A percentile compares a stretch with the other conserved stretches of the same genome.
Evolutionary conservation across 352 stramenopile species (phyloP).

Genomic region (Globisporangium cylindrosporum): DNA sequence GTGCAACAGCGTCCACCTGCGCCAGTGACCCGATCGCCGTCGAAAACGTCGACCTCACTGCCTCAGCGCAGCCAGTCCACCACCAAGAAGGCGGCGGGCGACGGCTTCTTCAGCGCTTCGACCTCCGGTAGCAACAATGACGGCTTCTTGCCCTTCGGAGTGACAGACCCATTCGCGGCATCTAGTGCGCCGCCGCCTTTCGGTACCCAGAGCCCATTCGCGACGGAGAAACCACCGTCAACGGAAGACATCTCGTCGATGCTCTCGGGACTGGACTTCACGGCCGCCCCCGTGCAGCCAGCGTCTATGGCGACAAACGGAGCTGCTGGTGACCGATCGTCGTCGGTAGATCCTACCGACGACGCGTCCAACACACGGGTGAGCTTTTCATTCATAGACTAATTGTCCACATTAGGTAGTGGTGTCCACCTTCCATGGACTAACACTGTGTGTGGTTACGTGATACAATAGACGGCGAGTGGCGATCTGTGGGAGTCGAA

Average conservation of each 20-base stretch:
- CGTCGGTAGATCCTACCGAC: constrained; percentile 26
- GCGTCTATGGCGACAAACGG: constrained; percentile 18
- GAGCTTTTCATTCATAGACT: background rate
- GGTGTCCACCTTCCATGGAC: background rate
- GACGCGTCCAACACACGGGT: constrained; percentile 30
- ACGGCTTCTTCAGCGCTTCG: constrained; percentile 11
- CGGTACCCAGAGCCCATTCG: constrained; percentile 3
- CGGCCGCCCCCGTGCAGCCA: constrained; percentile 35
- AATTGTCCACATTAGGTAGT: background rate
- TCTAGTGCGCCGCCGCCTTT: constrained; percentile 4
- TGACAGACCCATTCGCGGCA: constrained; percentile 15
- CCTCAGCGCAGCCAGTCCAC: constrained; percentile 11
- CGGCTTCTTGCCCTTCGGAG: constrained; percentile 16
- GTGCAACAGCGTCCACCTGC: constrained; percentile 22
- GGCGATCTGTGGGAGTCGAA: constrained; percentile 68
- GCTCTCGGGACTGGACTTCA: constrained; percentile 76
- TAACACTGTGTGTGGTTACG: background rate
- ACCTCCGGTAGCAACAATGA: background rate
- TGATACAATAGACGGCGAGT: constrained; percentile 27
- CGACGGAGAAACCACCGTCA: constrained; percentile 13
- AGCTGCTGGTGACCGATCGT: constrained; percentile 13
- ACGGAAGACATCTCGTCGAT: constrained; percentile 71
- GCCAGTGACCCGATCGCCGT: constrained; percentile 8
- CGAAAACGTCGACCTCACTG: constrained; percentile 3
- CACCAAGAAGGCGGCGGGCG: constrained; percentile 1